Conservation (phyloP, 2,329 filamentous ascomycete species). For the Aspergillus thermomutatus region DNA sequence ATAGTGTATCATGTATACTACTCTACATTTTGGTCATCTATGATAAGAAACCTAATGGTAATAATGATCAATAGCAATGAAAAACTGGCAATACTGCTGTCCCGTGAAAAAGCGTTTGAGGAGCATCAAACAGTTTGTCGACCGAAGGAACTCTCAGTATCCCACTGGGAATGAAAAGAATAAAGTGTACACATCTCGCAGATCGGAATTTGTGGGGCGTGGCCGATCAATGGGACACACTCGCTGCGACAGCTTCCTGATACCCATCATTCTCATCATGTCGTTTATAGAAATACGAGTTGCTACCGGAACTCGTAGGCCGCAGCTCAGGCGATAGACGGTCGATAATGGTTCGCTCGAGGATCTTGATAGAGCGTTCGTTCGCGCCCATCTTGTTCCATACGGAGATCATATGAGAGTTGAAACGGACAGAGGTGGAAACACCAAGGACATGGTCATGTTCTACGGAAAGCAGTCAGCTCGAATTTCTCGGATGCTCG, state of each 20-base stretch:
- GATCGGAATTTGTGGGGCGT: background rate
- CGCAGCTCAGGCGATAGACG: slow-evolving; percentile 69
- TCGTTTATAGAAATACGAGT: slow-evolving; percentile 69
- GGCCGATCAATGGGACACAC: background rate
- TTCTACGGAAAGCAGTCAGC: slow-evolving; percentile 45
- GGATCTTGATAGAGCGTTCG: slow-evolving; percentile 70
- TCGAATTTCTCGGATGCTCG: background rate
- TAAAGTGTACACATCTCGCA: background rate
- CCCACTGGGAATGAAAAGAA: background rate
- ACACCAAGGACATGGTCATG: slow-evolving; percentile 86
- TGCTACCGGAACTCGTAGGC: slow-evolving; percentile 57
- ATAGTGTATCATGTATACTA: background rate
- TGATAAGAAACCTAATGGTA: slow-evolving; percentile 8
- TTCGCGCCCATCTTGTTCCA: slow-evolving; percentile 90
- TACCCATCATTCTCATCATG: slow-evolving; percentile 86
- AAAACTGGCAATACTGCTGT: background rate
- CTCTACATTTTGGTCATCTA: slow-evolving; percentile 6
- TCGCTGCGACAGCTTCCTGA: slow-evolving; percentile 44
- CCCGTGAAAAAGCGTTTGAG: background rate
- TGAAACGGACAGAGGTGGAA: slow-evolving; percentile 82
- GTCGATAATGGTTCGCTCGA: slow-evolving; percentile 70
- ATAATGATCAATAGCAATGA: background rate
- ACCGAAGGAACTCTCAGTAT: background rate
- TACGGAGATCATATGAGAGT: slow-evolving; percentile 80
- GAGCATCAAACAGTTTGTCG: background rate